phyloP scores from a whole-genome alignment of 345 rosid species.

The Rubroshorea leprosula region DNA sequence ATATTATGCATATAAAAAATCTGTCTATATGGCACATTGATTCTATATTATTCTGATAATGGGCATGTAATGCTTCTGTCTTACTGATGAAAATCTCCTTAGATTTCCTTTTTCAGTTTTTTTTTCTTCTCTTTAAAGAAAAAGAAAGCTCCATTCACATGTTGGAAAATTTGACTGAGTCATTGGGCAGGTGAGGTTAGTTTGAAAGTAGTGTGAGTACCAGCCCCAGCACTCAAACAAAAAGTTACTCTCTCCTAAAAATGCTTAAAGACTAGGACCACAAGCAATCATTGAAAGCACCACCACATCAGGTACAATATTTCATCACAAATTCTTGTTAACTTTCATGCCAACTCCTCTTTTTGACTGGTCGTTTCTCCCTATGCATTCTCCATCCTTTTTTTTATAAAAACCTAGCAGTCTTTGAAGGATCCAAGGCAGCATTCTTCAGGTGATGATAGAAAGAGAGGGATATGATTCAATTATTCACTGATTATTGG shows the following conservation, averaged over 20 bases:
- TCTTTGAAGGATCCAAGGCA: conserved; percentile 40
- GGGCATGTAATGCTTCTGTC: no score
- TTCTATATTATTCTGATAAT: background rate
- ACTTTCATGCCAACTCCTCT: conserved; percentile 24
- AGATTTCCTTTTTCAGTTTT: background rate
- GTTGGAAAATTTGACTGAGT: conserved; percentile 5
- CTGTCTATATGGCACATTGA: background rate
- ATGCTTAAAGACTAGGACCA: conserved; percentile 13
- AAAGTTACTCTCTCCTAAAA: conserved; percentile 5
- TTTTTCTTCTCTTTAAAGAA: background rate
- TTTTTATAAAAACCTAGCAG: conserved; percentile 1
- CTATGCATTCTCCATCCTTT: background rate
- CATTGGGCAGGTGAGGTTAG: background rate
- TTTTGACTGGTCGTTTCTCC: conserved; percentile 47
- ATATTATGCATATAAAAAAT: background rate
- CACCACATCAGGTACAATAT: conserved; percentile 23
- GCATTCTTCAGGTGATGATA: conserved; percentile 14
- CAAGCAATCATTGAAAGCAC: conserved; percentile 28
- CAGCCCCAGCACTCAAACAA: conserved; percentile 1
- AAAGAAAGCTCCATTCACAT: background rate
- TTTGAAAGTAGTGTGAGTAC: conserved; percentile 19
- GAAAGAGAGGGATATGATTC: conserved; percentile 12
- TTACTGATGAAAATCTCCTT: background rate
- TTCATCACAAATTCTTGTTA: conserved; percentile 19
- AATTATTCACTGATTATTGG: conserved; percentile 46